These are phyloP conservation scores for Guyanaporus albipodus DNA, from an alignment of 768 basidiomycete species.

Conservation along the genomic window DNA sequence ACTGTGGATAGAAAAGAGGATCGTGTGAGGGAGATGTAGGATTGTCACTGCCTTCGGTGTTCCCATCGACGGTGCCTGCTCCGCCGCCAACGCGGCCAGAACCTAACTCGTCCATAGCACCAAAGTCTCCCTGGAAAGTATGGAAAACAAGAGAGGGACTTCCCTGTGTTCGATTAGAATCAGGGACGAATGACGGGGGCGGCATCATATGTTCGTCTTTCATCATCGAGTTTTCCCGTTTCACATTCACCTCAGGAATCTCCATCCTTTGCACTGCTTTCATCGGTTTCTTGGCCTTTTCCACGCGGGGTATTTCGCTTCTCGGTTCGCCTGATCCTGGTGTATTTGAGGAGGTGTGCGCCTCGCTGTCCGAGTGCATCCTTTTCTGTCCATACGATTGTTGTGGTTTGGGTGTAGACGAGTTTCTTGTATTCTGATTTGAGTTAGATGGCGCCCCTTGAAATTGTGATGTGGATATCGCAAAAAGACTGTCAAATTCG, in stretches of 20 bases:
- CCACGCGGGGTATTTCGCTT: constrained; percentile 41
- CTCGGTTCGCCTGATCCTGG: constrained; percentile 9
- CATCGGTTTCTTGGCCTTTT: constrained; percentile 42
- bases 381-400: constrained; percentile 20
- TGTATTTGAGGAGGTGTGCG: constrained; percentile 27
- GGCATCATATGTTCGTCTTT: constrained; percentile 37
- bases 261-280: constrained; percentile 34
- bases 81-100: not conserved
- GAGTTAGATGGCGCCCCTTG: constrained; percentile 31
- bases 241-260: constrained; percentile 9
- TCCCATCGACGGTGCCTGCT: constrained; percentile 1
- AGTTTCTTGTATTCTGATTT: constrained; percentile 8
- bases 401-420: constrained; percentile 18
- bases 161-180: constrained; percentile 10
- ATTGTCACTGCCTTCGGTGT: constrained; percentile 1
- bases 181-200: constrained; percentile 31
- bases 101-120: constrained; percentile 9
- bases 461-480: constrained; percentile 72
- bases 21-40: constrained; percentile 5
- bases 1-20: constrained; percentile 25
- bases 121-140: constrained; percentile 19
- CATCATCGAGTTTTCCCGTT: constrained; percentile 14
- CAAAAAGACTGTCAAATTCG: constrained; percentile 60
- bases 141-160: constrained; percentile 11
- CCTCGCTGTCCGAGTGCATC: constrained; percentile 20